Evolutionary conservation across 2,329 filamentous ascomycete species (phyloP), one percentile per base, ranked within the genome.

Genomic region (Pseudonectria buxi): DNA sequence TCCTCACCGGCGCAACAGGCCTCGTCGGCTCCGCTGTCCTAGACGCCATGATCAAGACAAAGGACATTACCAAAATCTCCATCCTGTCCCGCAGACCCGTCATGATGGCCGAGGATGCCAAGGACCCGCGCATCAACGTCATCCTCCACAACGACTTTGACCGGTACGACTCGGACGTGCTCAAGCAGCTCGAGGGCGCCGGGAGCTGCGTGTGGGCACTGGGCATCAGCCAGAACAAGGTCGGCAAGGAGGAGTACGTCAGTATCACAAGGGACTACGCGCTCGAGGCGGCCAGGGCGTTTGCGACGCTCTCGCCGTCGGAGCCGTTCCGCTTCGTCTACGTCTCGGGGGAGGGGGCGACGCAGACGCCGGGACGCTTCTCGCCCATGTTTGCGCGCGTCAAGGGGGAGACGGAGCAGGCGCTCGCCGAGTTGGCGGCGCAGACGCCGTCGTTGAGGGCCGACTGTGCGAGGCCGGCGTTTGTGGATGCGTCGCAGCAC

Each of bases 191-290:
- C 1, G 66, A 69, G 34, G 82, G 75, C 14, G 83, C 83, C 0
- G 63, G 71, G 7, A 83, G 78, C 2, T 83, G 78, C 40, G 78
- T 88, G 2, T 89, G 84, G 84, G 83, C 84, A 0, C 65, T 82
- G 30, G 83, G 84, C 1, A 76, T 80, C 31, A 78, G 73, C 41
- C 72, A 79, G 49, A 75, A 57, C 10, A 61, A 70, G 27, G 80
- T 85, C 7, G 54, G 54, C 37, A 76, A 74, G 41, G 74, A 81
- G 71, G 72, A 83, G 32, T 87, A 87, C 51, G 62, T 76, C 29
- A 70, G 71, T 33, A 83, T 88, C 52, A 87, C 83, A 1, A 69
- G 76, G 40, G 72, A 78, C 52, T 86, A 78, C 53, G 59, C 83
- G 2, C 53, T 86, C 2, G 72, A 69, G 3, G 81, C 80, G 0